Evolutionary conservation across 768 basidiomycete species (phyloP).

Genomic region (Serendipita vermifera): DNA sequence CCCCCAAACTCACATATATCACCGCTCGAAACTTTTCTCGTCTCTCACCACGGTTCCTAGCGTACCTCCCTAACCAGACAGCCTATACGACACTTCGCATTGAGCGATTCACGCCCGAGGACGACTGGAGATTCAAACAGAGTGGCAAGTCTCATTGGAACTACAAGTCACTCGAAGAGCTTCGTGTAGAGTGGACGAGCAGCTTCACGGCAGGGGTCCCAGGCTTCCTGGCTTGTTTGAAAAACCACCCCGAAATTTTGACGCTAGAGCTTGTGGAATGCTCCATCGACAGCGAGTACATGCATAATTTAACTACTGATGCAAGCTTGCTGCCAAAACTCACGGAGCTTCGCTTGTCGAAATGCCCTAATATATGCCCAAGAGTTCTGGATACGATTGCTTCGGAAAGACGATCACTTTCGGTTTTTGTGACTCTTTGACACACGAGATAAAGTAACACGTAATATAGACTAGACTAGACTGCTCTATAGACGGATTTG

Average conservation of each 20-base stretch:
- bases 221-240: not conserved
- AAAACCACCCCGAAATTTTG: not conserved
- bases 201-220: not conserved
- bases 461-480: too few relatives aligned
- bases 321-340: not conserved
- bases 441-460: too few relatives aligned
- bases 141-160: not conserved
- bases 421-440: too few relatives aligned
- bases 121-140: not conserved
- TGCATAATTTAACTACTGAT: not conserved
- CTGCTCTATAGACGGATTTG: too few relatives aligned
- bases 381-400: too few relatives aligned
- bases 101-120: not conserved
- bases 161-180: not conserved
- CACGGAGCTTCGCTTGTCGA: not conserved
- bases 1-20: not conserved
- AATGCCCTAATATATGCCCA: too few relatives aligned
- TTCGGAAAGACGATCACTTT: too few relatives aligned
- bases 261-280: not conserved
- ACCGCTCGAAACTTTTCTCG: not conserved
- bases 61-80: not conserved
- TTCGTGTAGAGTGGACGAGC: not conserved
- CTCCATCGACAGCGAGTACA: not conserved
- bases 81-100: not conserved
- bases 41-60: constrained; percentile 1